Evolutionary conservation across 306 rosid genomes (phyloP).

Genomic region (Arachis hypogaea): DNA sequence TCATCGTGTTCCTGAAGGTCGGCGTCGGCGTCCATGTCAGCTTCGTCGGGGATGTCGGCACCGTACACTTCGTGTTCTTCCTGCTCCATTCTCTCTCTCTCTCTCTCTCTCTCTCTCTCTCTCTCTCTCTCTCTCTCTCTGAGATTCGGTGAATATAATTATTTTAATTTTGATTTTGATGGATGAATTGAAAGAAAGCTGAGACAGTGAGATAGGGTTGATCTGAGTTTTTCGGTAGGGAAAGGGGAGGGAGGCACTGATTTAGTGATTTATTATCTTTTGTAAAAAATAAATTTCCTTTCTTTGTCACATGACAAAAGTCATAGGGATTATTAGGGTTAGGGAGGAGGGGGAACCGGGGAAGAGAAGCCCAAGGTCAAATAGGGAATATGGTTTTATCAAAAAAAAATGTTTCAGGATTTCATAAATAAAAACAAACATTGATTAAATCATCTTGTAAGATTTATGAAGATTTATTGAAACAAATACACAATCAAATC

Average conservation of each 20-base stretch:
- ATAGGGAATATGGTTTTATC: not conserved
- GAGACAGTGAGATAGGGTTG: not conserved
- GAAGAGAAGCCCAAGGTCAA: not conserved
- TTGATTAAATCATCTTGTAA: no score
- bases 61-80: slow-evolving; percentile 56
- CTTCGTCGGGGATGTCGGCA: slow-evolving; percentile 53
- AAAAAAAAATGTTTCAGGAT: no score
- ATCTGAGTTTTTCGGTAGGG: not conserved
- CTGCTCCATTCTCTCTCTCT: slow-evolving; percentile 45
- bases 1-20: slow-evolving; percentile 37
- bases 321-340: no score
- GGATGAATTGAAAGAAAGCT: not conserved
- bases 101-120: not conserved
- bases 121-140: not conserved
- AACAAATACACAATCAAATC: no score
- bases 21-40: slow-evolving; percentile 43
- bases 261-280: no score
- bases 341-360: not conserved
- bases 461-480: no score
- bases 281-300: not conserved
- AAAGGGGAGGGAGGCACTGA: not conserved
- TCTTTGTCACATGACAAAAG: not conserved
- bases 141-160: not conserved
- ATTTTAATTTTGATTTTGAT: not conserved
- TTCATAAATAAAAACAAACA: no score